phyloP scores from a whole-genome alignment of 2,329 filamentous ascomycete species.

The Fusarium sp. region DNA sequence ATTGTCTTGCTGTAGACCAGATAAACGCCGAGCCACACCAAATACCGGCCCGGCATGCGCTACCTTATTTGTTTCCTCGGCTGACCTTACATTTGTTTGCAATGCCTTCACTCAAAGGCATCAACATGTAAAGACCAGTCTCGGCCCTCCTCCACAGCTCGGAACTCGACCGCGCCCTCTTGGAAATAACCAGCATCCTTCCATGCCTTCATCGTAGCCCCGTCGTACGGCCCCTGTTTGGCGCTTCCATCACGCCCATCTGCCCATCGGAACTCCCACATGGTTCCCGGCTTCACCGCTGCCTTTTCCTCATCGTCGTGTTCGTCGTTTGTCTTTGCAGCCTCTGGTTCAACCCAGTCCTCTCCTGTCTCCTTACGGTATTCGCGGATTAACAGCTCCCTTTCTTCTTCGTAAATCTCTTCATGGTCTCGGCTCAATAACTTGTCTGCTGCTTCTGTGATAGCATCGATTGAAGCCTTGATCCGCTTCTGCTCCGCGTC shows the following conservation, averaged over 20 bases:
- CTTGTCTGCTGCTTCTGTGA: constrained; percentile 91
- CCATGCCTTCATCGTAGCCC: constrained; percentile 89
- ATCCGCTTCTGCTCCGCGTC: constrained; percentile 78
- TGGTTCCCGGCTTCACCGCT: constrained; percentile 42
- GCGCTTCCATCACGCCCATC: constrained; percentile 85
- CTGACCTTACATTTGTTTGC: constrained; percentile 29
- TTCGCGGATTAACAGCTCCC: constrained; percentile 85
- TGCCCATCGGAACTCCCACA: constrained; percentile 93
- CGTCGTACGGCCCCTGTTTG: constrained; percentile 89
- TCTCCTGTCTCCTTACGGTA: constrained; percentile 89
- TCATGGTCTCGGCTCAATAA: constrained; percentile 84
- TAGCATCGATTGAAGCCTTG: constrained; percentile 79
- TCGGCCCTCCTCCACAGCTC: constrained; percentile 66
- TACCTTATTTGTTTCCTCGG: constrained; percentile 16
- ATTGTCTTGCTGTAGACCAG: constrained; percentile 30
- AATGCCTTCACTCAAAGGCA: constrained; percentile 61
- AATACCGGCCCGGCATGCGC: constrained; percentile 27
- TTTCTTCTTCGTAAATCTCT: constrained; percentile 92
- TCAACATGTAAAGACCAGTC: constrained; percentile 64
- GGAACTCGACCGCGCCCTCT: constrained; percentile 81
- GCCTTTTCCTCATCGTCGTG: constrained; percentile 25
- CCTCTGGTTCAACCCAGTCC: constrained; percentile 74
- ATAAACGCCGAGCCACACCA: constrained; percentile 20
- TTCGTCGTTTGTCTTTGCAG: constrained; percentile 49
- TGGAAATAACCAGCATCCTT: constrained; percentile 90